phyloP scores from a whole-genome alignment of 208 protist species.

The Porcisia hertigi region DNA sequence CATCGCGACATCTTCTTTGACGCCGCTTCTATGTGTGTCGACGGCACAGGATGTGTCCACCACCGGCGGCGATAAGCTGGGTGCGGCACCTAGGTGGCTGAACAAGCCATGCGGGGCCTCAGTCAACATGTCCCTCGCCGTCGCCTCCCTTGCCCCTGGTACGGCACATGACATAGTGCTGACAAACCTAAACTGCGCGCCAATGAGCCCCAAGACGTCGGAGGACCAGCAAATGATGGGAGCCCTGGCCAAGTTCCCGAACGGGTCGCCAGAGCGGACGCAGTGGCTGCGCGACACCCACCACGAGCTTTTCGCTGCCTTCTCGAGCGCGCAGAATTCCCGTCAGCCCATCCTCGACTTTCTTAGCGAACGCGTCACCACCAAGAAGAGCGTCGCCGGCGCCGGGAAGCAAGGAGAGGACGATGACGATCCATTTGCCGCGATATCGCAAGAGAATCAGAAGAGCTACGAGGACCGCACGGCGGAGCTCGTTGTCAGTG shows the following conservation, averaged over 20 bases:
- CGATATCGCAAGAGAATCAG: constrained; percentile 58
- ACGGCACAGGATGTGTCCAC: constrained; percentile 49
- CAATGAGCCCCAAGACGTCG: constrained; percentile 35
- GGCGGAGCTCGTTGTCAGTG: constrained; percentile 57
- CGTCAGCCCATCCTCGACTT: constrained; percentile 73
- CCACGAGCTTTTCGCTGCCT: constrained; percentile 61
- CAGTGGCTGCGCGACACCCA: constrained; percentile 58
- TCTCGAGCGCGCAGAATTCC: constrained; percentile 48
- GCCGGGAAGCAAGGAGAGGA: constrained; percentile 28
- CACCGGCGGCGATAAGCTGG: constrained; percentile 22
- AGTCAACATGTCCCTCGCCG: constrained; percentile 52
- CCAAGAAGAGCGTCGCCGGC: constrained; percentile 12
- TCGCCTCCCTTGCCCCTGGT: constrained; percentile 49
- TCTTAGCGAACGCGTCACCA: constrained; percentile 27
- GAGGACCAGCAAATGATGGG: constrained; percentile 31
- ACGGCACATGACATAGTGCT: constrained; percentile 41
- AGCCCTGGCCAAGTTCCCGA: constrained; percentile 32
- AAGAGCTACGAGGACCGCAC: constrained; percentile 67
- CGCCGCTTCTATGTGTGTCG: constrained; percentile 69
- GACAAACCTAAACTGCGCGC: constrained; percentile 9
- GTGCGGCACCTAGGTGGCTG: constrained; percentile 55
- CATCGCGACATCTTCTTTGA: constrained; percentile 91
- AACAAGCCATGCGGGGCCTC: constrained; percentile 65
- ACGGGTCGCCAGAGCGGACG: constrained; percentile 49
- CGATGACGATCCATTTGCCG: constrained; percentile 65